Evolutionary conservation across 1,284 basidiomycete species (phyloP).

Genomic region (Ceratobasidium sp.): DNA sequence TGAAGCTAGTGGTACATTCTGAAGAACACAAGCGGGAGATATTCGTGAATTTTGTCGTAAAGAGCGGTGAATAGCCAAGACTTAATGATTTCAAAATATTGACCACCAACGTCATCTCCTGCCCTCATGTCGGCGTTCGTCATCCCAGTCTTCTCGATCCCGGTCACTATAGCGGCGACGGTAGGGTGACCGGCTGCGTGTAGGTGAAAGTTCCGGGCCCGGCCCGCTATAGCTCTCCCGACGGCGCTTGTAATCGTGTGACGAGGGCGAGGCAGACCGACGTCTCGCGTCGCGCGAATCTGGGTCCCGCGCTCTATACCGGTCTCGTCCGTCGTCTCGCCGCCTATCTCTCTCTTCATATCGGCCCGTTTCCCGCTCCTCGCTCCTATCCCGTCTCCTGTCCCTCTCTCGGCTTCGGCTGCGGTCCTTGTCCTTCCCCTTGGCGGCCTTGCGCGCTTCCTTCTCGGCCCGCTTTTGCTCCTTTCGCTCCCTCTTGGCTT

Average conservation of each 20-base stretch:
- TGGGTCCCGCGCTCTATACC: background rate
- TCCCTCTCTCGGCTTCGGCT: background rate
- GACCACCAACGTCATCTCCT: background rate
- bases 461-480: constrained; percentile 58
- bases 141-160: constrained; percentile 13
- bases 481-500: constrained; percentile 52
- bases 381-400: background rate
- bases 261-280: constrained; percentile 17
- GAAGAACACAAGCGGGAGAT: background rate
- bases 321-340: background rate
- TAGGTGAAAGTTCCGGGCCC: constrained; percentile 5
- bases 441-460: constrained; percentile 63
- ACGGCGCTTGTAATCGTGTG: background rate
- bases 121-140: background rate
- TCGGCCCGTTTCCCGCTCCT: background rate
- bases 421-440: constrained; percentile 52
- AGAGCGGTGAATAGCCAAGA: background rate
- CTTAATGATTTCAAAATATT: background rate
- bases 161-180: constrained; percentile 4
- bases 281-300: constrained; percentile 14
- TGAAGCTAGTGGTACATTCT: background rate
- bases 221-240: constrained; percentile 13
- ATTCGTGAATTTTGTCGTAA: too few relatives aligned
- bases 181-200: constrained; percentile 17
- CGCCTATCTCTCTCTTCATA: constrained; percentile 43